A percentile compares a stretch with the other conserved stretches of the same genome.
phyloP scores from a whole-genome alignment of 2,329 filamentous ascomycete species.

The Pestalotiopsis sp. region DNA sequence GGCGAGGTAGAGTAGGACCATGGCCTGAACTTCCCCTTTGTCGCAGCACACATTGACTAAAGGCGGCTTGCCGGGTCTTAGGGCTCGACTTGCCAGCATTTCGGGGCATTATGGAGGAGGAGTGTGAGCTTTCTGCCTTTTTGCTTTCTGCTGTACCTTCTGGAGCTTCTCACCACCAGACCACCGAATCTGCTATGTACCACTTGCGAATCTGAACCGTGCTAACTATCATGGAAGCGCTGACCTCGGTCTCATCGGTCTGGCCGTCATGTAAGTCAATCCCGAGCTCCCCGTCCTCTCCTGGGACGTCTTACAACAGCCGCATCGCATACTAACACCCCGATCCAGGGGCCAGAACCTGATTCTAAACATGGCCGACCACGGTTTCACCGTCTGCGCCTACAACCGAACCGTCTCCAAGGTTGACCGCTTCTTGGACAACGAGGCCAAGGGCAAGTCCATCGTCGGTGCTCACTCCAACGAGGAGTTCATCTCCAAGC shows the following conservation, averaged over 20 bases:
- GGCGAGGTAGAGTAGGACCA: too few species aligned
- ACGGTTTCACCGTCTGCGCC: slow-evolving; percentile 94
- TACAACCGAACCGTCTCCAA: slow-evolving; percentile 99
- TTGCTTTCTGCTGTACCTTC: slow-evolving; percentile 25
- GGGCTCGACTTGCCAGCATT: slow-evolving; percentile 75
- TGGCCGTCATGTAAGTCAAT: slow-evolving; percentile 78
- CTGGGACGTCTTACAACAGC: background rate
- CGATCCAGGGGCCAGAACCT: slow-evolving; percentile 72
- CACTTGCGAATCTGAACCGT: slow-evolving; percentile 37
- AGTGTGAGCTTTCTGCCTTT: slow-evolving; percentile 40
- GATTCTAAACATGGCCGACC: slow-evolving; percentile 86
- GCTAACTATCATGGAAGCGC: slow-evolving; percentile 66
- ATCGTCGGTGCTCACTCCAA: slow-evolving; percentile 91
- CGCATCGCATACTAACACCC: background rate
- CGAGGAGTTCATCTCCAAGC: slow-evolving; percentile 93
- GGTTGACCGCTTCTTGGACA: slow-evolving; percentile 90
- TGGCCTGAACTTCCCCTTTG: slow-evolving; percentile 15
- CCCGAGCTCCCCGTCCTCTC: background rate
- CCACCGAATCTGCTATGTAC: slow-evolving; percentile 19
- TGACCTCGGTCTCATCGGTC: slow-evolving; percentile 91
- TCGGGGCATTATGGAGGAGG: slow-evolving; percentile 62
- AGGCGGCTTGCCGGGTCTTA: slow-evolving; percentile 41
- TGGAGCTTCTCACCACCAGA: slow-evolving; percentile 28
- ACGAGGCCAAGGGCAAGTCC: slow-evolving; percentile 94
- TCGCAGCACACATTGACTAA: slow-evolving; percentile 31